Percentiles rank a stretch among this genome's conserved stretches.
These are phyloP conservation scores for Aspergillus funiculosus DNA, from an alignment of 495 filamentous ascomycete genomes.

Conservation along the genomic window DNA sequence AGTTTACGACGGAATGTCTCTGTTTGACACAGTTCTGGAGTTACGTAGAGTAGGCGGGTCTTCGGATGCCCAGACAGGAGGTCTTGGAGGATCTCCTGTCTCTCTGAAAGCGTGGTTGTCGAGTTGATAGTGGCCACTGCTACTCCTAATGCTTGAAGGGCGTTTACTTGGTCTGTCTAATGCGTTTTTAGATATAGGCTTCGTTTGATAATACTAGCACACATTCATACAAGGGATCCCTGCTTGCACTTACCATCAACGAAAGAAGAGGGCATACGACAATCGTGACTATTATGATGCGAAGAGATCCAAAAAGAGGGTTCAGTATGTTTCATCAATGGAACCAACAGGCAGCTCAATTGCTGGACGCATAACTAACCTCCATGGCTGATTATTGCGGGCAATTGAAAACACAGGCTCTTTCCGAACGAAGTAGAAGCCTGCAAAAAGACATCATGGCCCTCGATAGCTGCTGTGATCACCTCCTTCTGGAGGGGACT, in stretches of 20 bases:
- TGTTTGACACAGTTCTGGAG: conserved; percentile 78
- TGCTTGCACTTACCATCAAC: conserved; percentile 65
- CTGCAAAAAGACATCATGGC: conserved; percentile 89
- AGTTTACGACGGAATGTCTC: conserved; percentile 73
- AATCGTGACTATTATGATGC: conserved; percentile 81
- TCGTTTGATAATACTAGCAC: too few species aligned
- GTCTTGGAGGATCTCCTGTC: conserved; percentile 65
- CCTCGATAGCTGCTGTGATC: conserved; percentile 70
- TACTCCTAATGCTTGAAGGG: conserved; percentile 66
- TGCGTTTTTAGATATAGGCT: not conserved
- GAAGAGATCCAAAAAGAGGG: not conserved
- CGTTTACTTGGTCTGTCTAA: conserved; percentile 85
- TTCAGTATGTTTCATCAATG: conserved; percentile 9
- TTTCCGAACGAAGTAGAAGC: conserved; percentile 97
- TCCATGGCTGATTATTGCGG: conserved; percentile 79
- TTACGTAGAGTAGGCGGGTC: conserved; percentile 85
- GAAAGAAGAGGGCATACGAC: conserved; percentile 87
- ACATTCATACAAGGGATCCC: not conserved
- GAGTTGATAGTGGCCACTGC: conserved; percentile 83
- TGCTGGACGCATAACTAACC: conserved; percentile 51
- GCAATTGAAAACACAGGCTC: conserved; percentile 89
- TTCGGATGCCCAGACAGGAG: conserved; percentile 80
- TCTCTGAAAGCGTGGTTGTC: conserved; percentile 58
- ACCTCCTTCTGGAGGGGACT: conserved; percentile 86
- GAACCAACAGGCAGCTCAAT: too few species aligned